These are phyloP conservation scores for Dactylonectria estremocensis DNA, from an alignment of 2,329 filamentous ascomycete genomes.

Conservation along the genomic window DNA sequence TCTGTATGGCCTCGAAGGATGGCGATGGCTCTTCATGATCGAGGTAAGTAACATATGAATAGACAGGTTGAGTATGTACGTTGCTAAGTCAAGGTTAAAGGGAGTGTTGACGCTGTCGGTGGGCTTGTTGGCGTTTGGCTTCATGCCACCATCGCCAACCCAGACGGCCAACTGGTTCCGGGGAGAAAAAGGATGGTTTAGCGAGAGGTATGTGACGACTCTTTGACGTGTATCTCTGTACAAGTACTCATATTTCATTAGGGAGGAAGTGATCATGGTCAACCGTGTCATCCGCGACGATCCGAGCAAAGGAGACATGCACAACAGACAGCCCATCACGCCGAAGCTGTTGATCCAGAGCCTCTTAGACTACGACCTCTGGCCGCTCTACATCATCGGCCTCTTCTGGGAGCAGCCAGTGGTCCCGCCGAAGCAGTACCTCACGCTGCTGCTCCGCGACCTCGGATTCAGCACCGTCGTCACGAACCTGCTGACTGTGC, in stretches of 20 bases:
- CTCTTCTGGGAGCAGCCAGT: slow-evolving; percentile 63
- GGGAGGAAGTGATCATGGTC: slow-evolving; percentile 70
- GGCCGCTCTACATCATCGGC: slow-evolving; percentile 66
- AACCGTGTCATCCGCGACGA: slow-evolving; percentile 71
- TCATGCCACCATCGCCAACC: slow-evolving; percentile 47
- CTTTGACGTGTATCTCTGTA: background rate
- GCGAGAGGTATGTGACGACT: slow-evolving; percentile 32
- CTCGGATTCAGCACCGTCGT: slow-evolving; percentile 33
- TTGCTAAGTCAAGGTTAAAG: slow-evolving; percentile 25
- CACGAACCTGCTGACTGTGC: slow-evolving; percentile 37
- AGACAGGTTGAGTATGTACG: slow-evolving; percentile 7
- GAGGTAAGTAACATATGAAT: slow-evolving; percentile 38
- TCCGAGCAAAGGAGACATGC: slow-evolving; percentile 72
- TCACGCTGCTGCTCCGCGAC: slow-evolving; percentile 65
- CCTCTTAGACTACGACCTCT: slow-evolving; percentile 71
- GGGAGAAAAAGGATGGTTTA: slow-evolving; percentile 62
- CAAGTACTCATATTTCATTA: slow-evolving; percentile 3
- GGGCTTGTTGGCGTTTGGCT: slow-evolving; percentile 39
- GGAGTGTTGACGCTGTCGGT: slow-evolving; percentile 50
- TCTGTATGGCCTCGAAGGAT: slow-evolving; percentile 66
- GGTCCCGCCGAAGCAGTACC: slow-evolving; percentile 61
- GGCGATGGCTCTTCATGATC: slow-evolving; percentile 70
- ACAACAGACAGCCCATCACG: slow-evolving; percentile 66
- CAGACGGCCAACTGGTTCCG: slow-evolving; percentile 70
- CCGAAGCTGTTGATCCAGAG: slow-evolving; percentile 63